Evolutionary conservation across 305 asterid genomes (phyloP).

Genomic region (Nicotiana rustica): DNA sequence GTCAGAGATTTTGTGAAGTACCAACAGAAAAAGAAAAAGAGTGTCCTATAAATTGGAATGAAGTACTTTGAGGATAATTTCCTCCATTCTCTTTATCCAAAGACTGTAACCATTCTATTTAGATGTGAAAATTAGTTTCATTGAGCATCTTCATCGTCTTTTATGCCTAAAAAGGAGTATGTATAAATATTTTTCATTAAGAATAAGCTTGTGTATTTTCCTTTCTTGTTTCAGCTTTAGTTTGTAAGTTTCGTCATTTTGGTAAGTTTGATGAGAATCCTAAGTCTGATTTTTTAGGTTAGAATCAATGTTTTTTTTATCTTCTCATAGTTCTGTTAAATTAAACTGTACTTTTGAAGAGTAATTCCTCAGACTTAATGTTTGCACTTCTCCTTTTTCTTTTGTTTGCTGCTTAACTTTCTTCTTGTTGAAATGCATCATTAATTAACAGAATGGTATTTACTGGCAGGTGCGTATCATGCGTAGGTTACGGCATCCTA

Average conservation of each 20-base stretch:
- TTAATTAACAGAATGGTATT: conserved; percentile 32
- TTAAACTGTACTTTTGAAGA: not conserved
- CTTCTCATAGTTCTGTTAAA: not conserved
- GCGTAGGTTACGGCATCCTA: conserved; percentile 99
- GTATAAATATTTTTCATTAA: not conserved
- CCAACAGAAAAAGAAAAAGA: not conserved
- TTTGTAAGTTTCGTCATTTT: conserved; percentile 20
- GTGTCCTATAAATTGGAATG: conserved; percentile 4
- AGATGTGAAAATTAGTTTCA: not conserved
- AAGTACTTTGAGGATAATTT: conserved; percentile 13
- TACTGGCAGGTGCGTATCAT: conserved; percentile 88
- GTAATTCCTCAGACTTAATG: not conserved
- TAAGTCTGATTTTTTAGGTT: conserved; percentile 24
- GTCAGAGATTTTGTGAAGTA: not conserved
- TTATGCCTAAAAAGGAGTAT: not conserved
- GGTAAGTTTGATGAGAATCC: not conserved
- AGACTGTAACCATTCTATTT: not conserved
- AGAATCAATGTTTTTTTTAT: not conserved
- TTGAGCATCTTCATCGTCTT: not conserved
- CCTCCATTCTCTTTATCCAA: conserved; percentile 6
- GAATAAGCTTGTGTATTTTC: conserved; percentile 8
- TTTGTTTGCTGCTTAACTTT: conserved; percentile 1
- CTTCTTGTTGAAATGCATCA: conserved; percentile 28
- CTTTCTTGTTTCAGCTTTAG: conserved; percentile 27
- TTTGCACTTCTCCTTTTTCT: not conserved